Conservation (phyloP, 345 rosid genomes). For the Eucalyptus leucophloia region DNA sequence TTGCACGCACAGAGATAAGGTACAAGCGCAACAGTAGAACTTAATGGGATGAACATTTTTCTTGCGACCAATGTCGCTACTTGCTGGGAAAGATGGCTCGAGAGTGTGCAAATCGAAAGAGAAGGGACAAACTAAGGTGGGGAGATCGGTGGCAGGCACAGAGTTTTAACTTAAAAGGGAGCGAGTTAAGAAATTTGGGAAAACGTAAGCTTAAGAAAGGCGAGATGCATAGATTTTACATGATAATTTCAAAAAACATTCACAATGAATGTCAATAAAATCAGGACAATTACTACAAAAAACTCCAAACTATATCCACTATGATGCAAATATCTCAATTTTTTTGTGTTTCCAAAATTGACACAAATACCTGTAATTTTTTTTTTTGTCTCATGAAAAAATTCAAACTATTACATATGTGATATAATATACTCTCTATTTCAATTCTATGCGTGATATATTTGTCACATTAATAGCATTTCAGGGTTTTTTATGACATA, state of each 20-base stretch:
- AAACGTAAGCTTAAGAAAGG: background rate
- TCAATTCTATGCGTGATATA: no score
- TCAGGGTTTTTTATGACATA: no score
- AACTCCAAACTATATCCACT: background rate
- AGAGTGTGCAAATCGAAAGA: background rate
- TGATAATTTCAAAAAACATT: background rate
- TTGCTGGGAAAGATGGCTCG: background rate
- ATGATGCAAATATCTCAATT: background rate
- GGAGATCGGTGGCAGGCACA: background rate
- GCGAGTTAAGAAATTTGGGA: background rate
- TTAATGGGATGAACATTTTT: background rate
- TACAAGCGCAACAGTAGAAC: background rate
- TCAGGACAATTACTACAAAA: background rate
- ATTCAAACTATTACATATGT: no score
- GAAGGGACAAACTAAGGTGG: background rate
- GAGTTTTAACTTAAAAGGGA: background rate
- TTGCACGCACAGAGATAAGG: background rate
- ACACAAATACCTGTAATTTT: no score
- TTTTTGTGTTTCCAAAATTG: no score
- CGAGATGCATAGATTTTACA: background rate
- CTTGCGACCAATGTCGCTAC: background rate
- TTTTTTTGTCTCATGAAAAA: no score
- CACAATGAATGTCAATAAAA: background rate
- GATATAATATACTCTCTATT: background rate
- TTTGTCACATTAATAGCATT: no score